Conservation (phyloP, 1,139 yeast genomes). For the Diutina catenulata region DNA sequence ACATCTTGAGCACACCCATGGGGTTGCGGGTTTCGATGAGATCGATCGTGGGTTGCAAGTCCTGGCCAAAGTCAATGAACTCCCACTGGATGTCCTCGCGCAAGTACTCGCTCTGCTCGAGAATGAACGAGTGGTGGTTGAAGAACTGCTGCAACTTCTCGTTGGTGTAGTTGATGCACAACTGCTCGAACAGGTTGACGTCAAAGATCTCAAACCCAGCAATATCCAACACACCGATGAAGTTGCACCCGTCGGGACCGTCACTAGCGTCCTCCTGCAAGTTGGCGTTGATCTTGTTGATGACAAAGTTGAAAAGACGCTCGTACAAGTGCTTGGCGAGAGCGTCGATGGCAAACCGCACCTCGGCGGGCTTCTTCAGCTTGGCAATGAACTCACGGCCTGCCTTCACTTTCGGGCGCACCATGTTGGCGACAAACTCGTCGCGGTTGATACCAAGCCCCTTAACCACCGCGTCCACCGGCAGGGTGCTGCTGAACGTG, state of each 20-base stretch:
- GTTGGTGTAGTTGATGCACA: conserved; percentile 93
- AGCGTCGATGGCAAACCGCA: conserved; percentile 74
- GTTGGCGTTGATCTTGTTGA: conserved; percentile 63
- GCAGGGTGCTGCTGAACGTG: conserved; percentile 41
- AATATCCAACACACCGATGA: conserved; percentile 89
- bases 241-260: conserved; percentile 23
- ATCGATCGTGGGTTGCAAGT: conserved; percentile 88
- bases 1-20: conserved; percentile 76
- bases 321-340: conserved; percentile 82
- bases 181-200: conserved; percentile 86
- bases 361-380: conserved; percentile 71
- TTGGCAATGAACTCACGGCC: conserved; percentile 82
- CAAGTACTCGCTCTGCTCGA: conserved; percentile 92
- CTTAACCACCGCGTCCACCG: conserved; percentile 44
- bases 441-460: conserved; percentile 53
- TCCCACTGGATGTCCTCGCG: conserved; percentile 95
- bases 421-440: conserved; percentile 43
- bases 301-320: conserved; percentile 67
- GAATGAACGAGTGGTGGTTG: conserved; percentile 93
- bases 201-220: conserved; percentile 97
- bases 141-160: conserved; percentile 94
- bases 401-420: conserved; percentile 81
- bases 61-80: conserved; percentile 93
- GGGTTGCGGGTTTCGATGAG: conserved; percentile 70
- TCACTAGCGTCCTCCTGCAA: conserved; percentile 19